phyloP scores from a whole-genome alignment of 768 basidiomycete genomes.

The Hericium rajendrae region DNA sequence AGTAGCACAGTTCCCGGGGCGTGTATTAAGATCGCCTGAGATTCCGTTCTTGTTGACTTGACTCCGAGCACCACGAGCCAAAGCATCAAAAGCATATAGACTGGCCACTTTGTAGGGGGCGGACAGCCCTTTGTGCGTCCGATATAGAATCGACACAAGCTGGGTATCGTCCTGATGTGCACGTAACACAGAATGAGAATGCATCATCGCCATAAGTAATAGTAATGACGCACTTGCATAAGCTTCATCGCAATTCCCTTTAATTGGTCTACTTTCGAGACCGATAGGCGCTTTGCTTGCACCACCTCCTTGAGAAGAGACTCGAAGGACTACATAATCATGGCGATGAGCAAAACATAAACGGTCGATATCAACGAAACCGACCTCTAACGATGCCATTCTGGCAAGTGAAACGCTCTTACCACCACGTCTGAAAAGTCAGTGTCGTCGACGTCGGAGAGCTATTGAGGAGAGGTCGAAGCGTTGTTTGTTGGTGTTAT shows the following conservation, averaged over 20 bases:
- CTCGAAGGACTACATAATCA: conserved; percentile 64
- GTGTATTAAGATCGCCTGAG: conserved; percentile 43
- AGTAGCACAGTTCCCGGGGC: conserved; percentile 63
- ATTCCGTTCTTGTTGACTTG: conserved; percentile 56
- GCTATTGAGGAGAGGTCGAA: not conserved
- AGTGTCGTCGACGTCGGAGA: not conserved
- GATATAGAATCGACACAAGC: conserved; percentile 81
- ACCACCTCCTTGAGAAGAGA: conserved; percentile 73
- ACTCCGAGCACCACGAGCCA: conserved; percentile 73
- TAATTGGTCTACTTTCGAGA: conserved; percentile 72
- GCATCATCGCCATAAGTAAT: not conserved
- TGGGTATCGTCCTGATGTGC: conserved; percentile 65
- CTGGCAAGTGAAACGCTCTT: not conserved
- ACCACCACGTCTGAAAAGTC: no score
- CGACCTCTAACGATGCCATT: conserved; percentile 19
- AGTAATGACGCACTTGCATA: conserved; percentile 50
- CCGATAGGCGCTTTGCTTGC: conserved; percentile 73
- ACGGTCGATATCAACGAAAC: not conserved
- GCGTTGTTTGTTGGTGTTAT: conserved; percentile 11
- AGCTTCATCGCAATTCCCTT: conserved; percentile 70
- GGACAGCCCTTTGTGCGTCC: conserved; percentile 74
- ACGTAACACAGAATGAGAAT: not conserved
- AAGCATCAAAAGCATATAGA: conserved; percentile 89
- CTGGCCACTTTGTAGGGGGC: conserved; percentile 66
- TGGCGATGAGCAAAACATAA: not conserved